Evolutionary conservation across 306 rosid genomes (phyloP).

Genomic region (Casuarina cunninghamiana): DNA sequence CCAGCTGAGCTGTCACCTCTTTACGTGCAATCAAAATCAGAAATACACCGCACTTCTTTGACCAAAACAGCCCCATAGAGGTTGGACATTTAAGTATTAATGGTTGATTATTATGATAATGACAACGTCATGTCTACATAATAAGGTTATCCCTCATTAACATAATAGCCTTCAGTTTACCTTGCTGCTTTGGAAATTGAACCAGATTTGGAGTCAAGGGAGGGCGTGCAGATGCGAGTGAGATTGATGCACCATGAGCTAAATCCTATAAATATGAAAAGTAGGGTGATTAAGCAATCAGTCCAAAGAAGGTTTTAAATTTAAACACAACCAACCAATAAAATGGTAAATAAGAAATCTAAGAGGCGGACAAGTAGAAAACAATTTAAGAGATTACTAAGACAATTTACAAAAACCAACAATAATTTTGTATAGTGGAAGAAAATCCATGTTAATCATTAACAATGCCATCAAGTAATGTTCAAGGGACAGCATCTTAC

Average conservation of each 20-base stretch:
- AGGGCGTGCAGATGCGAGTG: conserved; percentile 61
- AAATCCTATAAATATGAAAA: conserved; percentile 57
- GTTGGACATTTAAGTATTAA: background rate
- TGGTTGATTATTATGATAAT: background rate
- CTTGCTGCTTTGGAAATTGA: conserved; percentile 82
- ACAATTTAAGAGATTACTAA: background rate
- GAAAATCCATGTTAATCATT: conserved; percentile 9
- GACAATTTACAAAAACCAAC: background rate
- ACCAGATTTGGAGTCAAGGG: conserved; percentile 52
- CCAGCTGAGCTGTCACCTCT: conserved; percentile 8
- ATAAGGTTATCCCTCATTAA: conserved; percentile 2
- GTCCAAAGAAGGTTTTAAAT: conserved; percentile 20
- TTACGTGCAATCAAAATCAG: background rate
- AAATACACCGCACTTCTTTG: background rate
- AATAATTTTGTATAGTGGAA: conserved; percentile 9
- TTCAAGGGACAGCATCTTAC: conserved; percentile 47
- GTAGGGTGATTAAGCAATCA: conserved; percentile 16
- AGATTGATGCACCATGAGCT: conserved; percentile 58
- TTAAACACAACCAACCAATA: background rate
- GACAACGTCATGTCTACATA: background rate
- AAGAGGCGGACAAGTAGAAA: background rate
- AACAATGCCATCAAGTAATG: conserved; percentile 7
- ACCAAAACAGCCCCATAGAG: background rate
- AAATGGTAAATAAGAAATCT: conserved; percentile 9
- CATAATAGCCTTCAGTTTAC: conserved; percentile 31